Conservation (phyloP, 2,329 filamentous ascomycete species). For the Calonectria leucothoes region DNA sequence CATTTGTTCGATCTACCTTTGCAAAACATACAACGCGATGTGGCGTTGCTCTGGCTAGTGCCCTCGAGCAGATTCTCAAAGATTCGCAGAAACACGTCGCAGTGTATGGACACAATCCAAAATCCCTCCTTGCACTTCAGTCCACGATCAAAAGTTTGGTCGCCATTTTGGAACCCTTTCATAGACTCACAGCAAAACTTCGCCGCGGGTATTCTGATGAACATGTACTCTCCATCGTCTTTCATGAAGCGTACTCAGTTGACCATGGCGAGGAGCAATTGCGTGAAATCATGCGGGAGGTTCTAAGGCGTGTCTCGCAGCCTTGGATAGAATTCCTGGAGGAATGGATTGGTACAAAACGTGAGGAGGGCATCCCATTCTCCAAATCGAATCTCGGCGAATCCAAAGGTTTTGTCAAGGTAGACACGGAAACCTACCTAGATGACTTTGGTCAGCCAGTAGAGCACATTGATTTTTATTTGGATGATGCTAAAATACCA, state of each 20-base stretch:
- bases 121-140: constrained; percentile 66
- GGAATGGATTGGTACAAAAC: constrained; percentile 79
- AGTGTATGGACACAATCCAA: constrained; percentile 52
- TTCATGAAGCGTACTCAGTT: constrained; percentile 70
- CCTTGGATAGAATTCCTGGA: constrained; percentile 77
- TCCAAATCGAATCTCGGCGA: constrained; percentile 58
- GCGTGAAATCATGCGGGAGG: constrained; percentile 73
- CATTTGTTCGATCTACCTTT: constrained; percentile 61
- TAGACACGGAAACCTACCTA: constrained; percentile 64
- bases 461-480: constrained; percentile 69
- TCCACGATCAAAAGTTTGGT: constrained; percentile 59
- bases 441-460: constrained; percentile 70
- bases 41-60: constrained; percentile 64
- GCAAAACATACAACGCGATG: constrained; percentile 56
- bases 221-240: constrained; percentile 70
- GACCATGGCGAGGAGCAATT: constrained; percentile 73
- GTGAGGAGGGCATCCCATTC: constrained; percentile 66
- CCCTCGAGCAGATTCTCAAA: constrained; percentile 59
- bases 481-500: constrained; percentile 75
- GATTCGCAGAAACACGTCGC: constrained; percentile 63
- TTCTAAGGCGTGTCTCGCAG: constrained; percentile 70
- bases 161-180: constrained; percentile 63
- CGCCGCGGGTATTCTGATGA: constrained; percentile 64
- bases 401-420: constrained; percentile 70
- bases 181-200: constrained; percentile 60